Evolutionary conservation across 768 basidiomycete genomes (phyloP).

Genomic region (Pulveroboletus sp.): DNA sequence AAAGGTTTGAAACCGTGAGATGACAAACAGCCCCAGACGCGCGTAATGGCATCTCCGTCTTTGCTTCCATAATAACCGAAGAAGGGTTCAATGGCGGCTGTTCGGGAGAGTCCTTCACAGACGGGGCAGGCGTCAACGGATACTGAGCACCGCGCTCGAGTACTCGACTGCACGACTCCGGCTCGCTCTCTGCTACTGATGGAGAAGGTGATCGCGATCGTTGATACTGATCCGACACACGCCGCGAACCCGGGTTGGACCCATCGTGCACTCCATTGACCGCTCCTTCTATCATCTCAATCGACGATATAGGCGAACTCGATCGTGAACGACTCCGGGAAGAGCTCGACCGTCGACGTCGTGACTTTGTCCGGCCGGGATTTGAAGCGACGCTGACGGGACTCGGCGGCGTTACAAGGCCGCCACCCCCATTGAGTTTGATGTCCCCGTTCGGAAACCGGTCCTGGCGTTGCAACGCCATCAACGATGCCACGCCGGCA

Average conservation of each 20-base stretch:
- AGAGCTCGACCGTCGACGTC: slow-evolving; percentile 44
- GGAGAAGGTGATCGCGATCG: slow-evolving; percentile 31
- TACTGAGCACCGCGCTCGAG: slow-evolving; percentile 22
- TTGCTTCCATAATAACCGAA: slow-evolving; percentile 11
- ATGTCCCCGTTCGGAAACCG: slow-evolving; percentile 32
- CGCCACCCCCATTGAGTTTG: slow-evolving; percentile 37
- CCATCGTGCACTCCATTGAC: slow-evolving; percentile 17
- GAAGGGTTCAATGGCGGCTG: slow-evolving; percentile 12
- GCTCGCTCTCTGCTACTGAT: slow-evolving; percentile 30
- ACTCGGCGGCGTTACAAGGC: slow-evolving; percentile 74
- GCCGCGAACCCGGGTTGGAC: slow-evolving; percentile 21
- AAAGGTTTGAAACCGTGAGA: slow-evolving; percentile 16
- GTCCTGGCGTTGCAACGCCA: slow-evolving; percentile 37
- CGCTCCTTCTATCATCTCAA: slow-evolving; percentile 33
- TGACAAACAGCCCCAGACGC: slow-evolving; percentile 28
- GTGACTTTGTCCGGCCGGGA: slow-evolving; percentile 40
- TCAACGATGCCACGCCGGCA: slow-evolving; percentile 29
- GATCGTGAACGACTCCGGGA: slow-evolving; percentile 38
- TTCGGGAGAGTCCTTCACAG: slow-evolving; percentile 29
- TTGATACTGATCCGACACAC: slow-evolving; percentile 21
- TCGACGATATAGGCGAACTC: slow-evolving; percentile 32
- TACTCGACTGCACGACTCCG: slow-evolving; percentile 20
- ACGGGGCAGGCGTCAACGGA: slow-evolving; percentile 30
- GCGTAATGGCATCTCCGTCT: slow-evolving; percentile 16
- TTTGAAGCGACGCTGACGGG: slow-evolving; percentile 71